Percentiles rank a stretch among this genome's conserved stretches.
phyloP scores from a whole-genome alignment of 306 rosid genomes.

The Pyrus bretschneideri region DNA sequence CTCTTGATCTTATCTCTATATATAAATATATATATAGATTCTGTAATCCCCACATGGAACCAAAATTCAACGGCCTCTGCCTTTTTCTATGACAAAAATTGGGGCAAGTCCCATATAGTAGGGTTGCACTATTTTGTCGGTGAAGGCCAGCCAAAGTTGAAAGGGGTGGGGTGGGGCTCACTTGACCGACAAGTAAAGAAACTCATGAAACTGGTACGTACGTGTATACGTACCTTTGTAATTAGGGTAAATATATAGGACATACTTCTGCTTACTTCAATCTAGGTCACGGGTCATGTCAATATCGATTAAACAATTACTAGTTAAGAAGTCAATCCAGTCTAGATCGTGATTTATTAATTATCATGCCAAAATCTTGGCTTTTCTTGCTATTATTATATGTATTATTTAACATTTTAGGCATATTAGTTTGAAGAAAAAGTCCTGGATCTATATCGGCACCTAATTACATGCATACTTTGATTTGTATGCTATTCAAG shows the following conservation, averaged over 20 bases:
- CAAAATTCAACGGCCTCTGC: no score
- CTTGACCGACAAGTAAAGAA: slow-evolving; percentile 41
- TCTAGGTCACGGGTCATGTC: not conserved
- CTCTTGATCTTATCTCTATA: no score
- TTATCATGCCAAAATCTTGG: not conserved
- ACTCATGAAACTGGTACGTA: slow-evolving; percentile 1
- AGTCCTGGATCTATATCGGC: no score
- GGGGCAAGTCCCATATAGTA: no score
- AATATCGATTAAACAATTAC: not conserved
- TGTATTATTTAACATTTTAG: no score
- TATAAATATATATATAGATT: not conserved
- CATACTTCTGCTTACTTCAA: not conserved
- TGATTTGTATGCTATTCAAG: no score
- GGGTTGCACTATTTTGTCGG: no score
- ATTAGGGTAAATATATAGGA: not conserved
- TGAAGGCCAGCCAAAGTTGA: no score
- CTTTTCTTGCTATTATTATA: not conserved
- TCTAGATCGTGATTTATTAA: not conserved
- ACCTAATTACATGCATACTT: no score
- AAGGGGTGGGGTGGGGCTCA: not conserved
- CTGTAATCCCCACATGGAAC: not conserved
- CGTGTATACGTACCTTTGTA: not conserved
- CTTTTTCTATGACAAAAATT: no score
- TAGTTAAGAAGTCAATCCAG: not conserved
- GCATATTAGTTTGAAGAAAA: not conserved